These are phyloP conservation scores for Vigna trinervia DNA, from an alignment of 306 rosid species.

Conservation along the genomic window DNA sequence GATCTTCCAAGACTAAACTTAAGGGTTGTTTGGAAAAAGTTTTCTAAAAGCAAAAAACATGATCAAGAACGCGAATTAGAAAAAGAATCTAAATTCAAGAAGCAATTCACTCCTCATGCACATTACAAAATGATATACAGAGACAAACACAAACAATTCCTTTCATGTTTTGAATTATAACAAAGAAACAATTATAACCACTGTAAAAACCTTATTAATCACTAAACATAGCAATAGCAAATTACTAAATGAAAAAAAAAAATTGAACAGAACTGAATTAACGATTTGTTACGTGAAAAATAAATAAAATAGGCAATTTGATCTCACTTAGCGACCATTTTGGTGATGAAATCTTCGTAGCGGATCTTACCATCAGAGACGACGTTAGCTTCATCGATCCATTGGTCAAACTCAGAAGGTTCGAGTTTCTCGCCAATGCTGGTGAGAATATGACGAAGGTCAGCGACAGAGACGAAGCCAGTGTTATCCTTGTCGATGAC, in stretches of 20 bases:
- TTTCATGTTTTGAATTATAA: background rate
- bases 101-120: too few relatives aligned
- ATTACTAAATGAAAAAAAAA: background rate
- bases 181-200: background rate
- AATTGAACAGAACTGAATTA: background rate
- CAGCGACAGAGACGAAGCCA: background rate
- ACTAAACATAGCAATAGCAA: too few relatives aligned
- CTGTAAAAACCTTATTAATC: background rate
- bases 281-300: background rate
- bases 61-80: background rate
- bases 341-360: slow-evolving; percentile 10
- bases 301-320: background rate
- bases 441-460: slow-evolving; percentile 13
- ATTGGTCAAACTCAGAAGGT: background rate
- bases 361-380: background rate
- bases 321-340: slow-evolving; percentile 19
- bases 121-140: too few relatives aligned
- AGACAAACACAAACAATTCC: background rate
- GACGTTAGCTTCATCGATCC: slow-evolving; percentile 5
- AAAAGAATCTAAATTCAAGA: background rate
- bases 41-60: background rate
- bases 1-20: background rate
- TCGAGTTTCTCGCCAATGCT: slow-evolving; percentile 12
- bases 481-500: slow-evolving; percentile 4
- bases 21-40: background rate